Conservation (phyloP, 2,329 filamentous ascomycete species). For the Pyrenochaeta sp. region DNA sequence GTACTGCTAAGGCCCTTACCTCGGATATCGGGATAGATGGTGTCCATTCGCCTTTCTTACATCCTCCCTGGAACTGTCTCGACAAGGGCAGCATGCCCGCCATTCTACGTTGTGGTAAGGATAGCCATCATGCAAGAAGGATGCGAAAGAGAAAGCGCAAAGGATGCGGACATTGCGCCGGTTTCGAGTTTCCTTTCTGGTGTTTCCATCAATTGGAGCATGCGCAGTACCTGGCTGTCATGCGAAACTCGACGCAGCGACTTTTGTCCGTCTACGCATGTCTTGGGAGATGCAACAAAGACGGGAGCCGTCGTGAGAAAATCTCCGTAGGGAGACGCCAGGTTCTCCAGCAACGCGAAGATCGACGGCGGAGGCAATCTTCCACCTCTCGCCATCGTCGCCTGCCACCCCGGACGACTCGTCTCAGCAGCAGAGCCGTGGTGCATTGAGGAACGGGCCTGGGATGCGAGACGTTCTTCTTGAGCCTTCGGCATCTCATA, state of each 20-base stretch:
- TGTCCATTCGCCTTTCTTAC: too few species aligned
- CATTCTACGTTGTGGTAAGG: too few species aligned
- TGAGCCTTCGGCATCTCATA: constrained; percentile 24
- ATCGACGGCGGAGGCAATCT: constrained; percentile 15
- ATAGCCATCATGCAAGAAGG: too few species aligned
- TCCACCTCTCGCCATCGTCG: constrained; percentile 27
- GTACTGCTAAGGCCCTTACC: too few species aligned
- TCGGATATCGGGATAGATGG: background rate
- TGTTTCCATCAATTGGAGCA: constrained; percentile 1
- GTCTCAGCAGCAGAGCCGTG: constrained; percentile 6
- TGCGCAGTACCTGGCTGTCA: constrained; percentile 7
- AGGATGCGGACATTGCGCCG: background rate
- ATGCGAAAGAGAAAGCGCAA: too few species aligned
- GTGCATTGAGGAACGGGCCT: too few species aligned
- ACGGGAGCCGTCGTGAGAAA: constrained; percentile 9
- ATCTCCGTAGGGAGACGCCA: constrained; percentile 2
- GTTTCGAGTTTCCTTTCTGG: background rate
- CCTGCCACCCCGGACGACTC: constrained; percentile 9
- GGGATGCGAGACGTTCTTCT: too few species aligned
- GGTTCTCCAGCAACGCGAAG: constrained; percentile 12
- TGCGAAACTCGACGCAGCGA: constrained; percentile 7
- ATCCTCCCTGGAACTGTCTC: too few species aligned
- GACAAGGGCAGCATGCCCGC: too few species aligned
- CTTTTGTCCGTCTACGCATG: constrained; percentile 4
- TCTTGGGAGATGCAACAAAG: constrained; percentile 6